These are phyloP conservation scores for Silene noctiflora DNA, from an alignment of 179 eudicot genomes.

Conservation along the genomic window DNA sequence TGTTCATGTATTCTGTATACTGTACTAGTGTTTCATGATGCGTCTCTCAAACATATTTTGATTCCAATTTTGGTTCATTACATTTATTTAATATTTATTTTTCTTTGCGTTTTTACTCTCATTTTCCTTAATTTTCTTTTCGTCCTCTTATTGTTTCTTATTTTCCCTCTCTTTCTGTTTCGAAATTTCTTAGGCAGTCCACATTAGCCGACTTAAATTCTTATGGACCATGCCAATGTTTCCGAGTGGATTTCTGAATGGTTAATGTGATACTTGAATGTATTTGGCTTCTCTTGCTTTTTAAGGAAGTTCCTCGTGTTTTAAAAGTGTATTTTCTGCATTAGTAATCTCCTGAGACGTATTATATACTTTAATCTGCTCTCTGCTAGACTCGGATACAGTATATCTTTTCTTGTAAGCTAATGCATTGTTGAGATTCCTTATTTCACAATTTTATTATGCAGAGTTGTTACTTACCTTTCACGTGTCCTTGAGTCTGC, in stretches of 20 bases:
- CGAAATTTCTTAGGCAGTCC: too few relatives aligned
- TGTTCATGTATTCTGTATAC: too few relatives aligned
- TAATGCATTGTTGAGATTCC: slow-evolving; percentile 3
- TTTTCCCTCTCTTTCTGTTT: too few relatives aligned
- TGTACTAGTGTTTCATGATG: too few relatives aligned
- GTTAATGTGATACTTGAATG: neutral
- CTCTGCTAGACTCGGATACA: neutral
- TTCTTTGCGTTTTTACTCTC: too few relatives aligned
- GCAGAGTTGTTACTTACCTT: slow-evolving; percentile 92
- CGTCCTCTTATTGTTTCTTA: too few relatives aligned
- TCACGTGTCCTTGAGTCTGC: slow-evolving; percentile 95
- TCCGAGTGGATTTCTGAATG: neutral
- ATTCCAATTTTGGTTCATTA: too few relatives aligned
- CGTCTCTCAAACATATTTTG: too few relatives aligned
- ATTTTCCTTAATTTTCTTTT: too few relatives aligned
- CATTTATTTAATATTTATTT: too few relatives aligned
- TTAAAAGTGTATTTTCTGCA: neutral
- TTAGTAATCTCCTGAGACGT: neutral
- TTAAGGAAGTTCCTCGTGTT: neutral
- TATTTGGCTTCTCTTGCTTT: neutral
- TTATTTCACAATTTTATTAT: slow-evolving; percentile 13
- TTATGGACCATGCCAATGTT: neutral
- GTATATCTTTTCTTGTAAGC: neutral
- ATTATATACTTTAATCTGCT: too few relatives aligned
- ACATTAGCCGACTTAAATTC: too few relatives aligned